These are phyloP conservation scores for Gomphus bonarii DNA, from an alignment of 1,284 basidiomycete genomes.

Conservation along the genomic window DNA sequence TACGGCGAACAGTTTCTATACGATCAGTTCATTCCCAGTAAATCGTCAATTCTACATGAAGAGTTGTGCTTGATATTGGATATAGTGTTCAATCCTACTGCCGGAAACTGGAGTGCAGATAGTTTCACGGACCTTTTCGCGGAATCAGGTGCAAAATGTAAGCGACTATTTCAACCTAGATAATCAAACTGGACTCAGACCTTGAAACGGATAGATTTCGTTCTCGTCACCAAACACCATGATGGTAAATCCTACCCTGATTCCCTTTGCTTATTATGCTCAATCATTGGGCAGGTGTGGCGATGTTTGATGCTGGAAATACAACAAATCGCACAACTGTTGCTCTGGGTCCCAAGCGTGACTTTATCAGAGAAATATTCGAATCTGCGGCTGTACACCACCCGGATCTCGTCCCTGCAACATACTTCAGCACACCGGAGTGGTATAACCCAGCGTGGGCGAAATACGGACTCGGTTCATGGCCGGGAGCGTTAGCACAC, in stretches of 20 bases:
- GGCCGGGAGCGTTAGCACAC: slow-evolving; percentile 44
- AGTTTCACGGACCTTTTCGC: slow-evolving; percentile 32
- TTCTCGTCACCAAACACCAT: slow-evolving; percentile 33
- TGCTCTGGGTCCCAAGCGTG: slow-evolving; percentile 38
- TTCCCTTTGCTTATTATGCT: background rate
- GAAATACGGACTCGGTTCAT: slow-evolving; percentile 37
- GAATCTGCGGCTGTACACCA: slow-evolving; percentile 37
- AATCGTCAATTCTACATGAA: background rate
- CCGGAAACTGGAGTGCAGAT: background rate
- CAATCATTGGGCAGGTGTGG: slow-evolving; percentile 39
- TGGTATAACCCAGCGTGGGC: slow-evolving; percentile 42
- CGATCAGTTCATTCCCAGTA: slow-evolving; percentile 8
- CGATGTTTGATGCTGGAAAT: slow-evolving; percentile 42
- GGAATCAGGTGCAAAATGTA: slow-evolving; percentile 42
- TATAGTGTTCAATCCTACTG: slow-evolving; percentile 6
- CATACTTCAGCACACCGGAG: slow-evolving; percentile 34
- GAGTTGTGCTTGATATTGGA: background rate
- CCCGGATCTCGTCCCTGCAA: slow-evolving; percentile 39
- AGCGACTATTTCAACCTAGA: slow-evolving; percentile 12
- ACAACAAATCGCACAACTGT: slow-evolving; percentile 40
- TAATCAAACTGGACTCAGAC: background rate
- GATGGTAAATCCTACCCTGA: slow-evolving; percentile 20
- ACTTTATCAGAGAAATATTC: slow-evolving; percentile 43
- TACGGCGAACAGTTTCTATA: slow-evolving; percentile 31
- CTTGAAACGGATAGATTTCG: slow-evolving; percentile 32